phyloP scores from a whole-genome alignment of 31 red algal genomes.

The Odonthalia washingtoniensis region DNA sequence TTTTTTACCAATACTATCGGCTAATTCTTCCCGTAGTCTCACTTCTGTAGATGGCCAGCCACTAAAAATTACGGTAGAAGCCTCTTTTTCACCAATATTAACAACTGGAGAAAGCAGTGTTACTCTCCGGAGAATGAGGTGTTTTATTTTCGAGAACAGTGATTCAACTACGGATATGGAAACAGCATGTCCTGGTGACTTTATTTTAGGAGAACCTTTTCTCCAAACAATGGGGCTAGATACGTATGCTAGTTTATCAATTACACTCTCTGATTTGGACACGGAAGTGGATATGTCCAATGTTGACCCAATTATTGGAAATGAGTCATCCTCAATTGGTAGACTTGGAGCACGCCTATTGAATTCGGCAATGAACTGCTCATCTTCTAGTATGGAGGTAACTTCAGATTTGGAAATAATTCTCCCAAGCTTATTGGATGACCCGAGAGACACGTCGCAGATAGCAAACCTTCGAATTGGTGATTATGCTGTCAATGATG shows the following conservation, averaged over 20 bases:
- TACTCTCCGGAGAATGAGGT: constrained; percentile 29
- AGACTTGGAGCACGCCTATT: constrained; percentile 35
- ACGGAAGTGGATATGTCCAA: no score
- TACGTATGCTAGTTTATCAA: constrained; percentile 34
- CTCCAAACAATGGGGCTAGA: constrained; percentile 8
- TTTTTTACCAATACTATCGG: no score
- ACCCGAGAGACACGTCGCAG: no score
- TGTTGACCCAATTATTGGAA: no score
- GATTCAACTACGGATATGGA: neutral
- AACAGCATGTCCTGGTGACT: neutral
- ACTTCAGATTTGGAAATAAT: no score
- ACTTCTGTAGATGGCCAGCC: no score
- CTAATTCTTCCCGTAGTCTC: no score
- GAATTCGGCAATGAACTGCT: no score
- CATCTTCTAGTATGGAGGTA: no score
- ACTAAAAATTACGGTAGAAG: no score
- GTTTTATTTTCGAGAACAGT: neutral
- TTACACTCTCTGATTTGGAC: constrained; percentile 40
- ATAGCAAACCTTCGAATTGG: no score
- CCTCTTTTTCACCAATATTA: no score
- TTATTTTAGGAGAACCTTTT: constrained; percentile 37
- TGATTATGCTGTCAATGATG: constrained; percentile 47
- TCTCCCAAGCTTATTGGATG: neutral
- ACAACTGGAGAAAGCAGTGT: constrained; percentile 20
- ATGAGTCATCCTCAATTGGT: constrained; percentile 22